Conservation (phyloP, 179 eudicot genomes). For the Beta corolliflora region DNA sequence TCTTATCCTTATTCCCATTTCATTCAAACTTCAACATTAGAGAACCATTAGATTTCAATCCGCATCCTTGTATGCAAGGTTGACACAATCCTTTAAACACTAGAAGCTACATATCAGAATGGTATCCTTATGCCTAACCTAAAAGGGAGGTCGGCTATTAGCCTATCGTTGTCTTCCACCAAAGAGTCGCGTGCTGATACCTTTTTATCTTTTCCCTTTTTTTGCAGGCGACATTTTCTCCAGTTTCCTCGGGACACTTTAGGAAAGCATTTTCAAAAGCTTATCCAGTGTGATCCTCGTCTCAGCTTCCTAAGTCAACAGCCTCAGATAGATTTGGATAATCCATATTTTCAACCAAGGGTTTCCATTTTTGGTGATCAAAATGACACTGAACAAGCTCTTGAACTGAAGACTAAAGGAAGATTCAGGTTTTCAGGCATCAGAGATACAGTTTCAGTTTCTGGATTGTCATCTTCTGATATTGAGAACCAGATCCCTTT, state of each 20-base stretch:
- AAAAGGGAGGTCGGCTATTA: no score
- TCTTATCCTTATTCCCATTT: no score
- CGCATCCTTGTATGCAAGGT: no score
- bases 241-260: slow-evolving; percentile 70
- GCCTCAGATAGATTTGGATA: slow-evolving; percentile 60
- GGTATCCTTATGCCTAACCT: no score
- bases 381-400: slow-evolving; percentile 35
- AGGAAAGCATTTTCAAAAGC: slow-evolving; percentile 84
- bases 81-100: no score
- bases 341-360: slow-evolving; percentile 72
- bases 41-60: no score
- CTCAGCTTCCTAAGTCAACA: slow-evolving; percentile 76
- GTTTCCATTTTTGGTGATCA: slow-evolving; percentile 60
- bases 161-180: not conserved
- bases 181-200: not conserved
- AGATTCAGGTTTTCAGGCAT: slow-evolving; percentile 43
- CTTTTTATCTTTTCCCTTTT: not conserved
- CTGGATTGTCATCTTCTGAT: slow-evolving; percentile 58
- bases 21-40: no score
- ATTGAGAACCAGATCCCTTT: slow-evolving; percentile 47
- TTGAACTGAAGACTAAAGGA: slow-evolving; percentile 51
- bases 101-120: no score
- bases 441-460: slow-evolving; percentile 49
- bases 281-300: slow-evolving; percentile 77
- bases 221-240: slow-evolving; percentile 71